Evolutionary conservation across 2,329 filamentous ascomycete species (phyloP).

Genomic region (Penicillium nordicum): DNA sequence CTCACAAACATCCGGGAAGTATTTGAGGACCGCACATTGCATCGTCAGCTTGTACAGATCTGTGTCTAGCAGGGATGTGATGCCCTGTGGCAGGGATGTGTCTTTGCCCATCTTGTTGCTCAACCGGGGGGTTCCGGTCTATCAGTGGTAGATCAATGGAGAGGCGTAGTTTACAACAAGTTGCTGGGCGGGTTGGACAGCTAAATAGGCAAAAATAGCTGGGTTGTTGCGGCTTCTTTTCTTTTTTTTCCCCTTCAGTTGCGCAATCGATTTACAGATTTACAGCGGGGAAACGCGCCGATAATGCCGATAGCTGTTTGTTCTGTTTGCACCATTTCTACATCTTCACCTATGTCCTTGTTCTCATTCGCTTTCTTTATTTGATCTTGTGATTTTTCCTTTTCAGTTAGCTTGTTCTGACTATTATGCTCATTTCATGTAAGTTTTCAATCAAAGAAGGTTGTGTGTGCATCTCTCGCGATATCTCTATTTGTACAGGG

Average conservation of each 20-base stretch:
- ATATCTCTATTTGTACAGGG: neutral
- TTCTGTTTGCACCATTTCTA: conserved; percentile 1
- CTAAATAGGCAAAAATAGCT: neutral
- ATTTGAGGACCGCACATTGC: conserved; percentile 94
- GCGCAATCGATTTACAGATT: neutral
- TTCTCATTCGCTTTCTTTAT: neutral
- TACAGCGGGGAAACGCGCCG: conserved; percentile 4
- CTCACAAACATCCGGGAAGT: conserved; percentile 67
- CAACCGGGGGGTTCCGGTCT: conserved; percentile 5
- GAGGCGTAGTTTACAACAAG: neutral
- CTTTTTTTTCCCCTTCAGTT: neutral
- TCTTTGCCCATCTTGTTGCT: conserved; percentile 29
- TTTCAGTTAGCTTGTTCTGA: neutral
- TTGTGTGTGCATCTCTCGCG: neutral
- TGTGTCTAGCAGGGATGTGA: conserved; percentile 79
- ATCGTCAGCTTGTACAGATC: conserved; percentile 96
- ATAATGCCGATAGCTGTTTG: conserved; percentile 9
- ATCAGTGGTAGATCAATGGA: neutral
- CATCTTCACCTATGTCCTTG: neutral
- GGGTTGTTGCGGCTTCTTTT: neutral
- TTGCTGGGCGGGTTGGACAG: neutral
- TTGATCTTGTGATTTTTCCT: neutral
- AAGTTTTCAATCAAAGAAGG: neutral
- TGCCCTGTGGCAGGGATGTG: conserved; percentile 57
- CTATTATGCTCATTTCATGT: neutral